phyloP scores from a whole-genome alignment of 768 basidiomycete genomes.

The Suillus cothurnatus region DNA sequence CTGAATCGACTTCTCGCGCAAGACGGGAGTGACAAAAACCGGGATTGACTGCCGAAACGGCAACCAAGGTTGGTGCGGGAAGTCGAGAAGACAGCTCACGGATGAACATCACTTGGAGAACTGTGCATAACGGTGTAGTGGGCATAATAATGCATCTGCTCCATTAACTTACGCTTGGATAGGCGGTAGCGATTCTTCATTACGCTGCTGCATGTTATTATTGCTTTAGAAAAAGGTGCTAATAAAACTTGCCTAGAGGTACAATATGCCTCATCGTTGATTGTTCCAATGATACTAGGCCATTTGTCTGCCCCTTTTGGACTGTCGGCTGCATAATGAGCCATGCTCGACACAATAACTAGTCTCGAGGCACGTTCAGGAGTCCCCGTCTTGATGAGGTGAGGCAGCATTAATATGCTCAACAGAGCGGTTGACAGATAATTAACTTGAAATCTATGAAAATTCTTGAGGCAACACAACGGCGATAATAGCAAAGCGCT shows the following conservation, averaged over 20 bases:
- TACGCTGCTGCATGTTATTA: slow-evolving; percentile 15
- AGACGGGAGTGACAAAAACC: slow-evolving; percentile 39
- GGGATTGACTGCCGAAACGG: slow-evolving; percentile 35
- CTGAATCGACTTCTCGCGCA: slow-evolving; percentile 19
- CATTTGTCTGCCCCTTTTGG: slow-evolving; percentile 16
- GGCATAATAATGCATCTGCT: background rate
- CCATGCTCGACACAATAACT: slow-evolving; percentile 34
- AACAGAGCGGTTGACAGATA: slow-evolving; percentile 38
- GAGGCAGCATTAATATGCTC: slow-evolving; percentile 37
- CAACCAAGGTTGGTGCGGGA: slow-evolving; percentile 27
- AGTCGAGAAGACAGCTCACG: slow-evolving; percentile 37
- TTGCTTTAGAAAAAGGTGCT: background rate
- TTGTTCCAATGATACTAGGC: slow-evolving; percentile 29
- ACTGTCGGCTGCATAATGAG: slow-evolving; percentile 20
- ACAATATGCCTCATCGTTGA: slow-evolving; percentile 32
- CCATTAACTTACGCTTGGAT: slow-evolving; percentile 25
- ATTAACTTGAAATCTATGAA: slow-evolving; percentile 37
- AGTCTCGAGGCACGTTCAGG: slow-evolving; percentile 26
- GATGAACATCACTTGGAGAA: slow-evolving; percentile 38
- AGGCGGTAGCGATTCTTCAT: slow-evolving; percentile 29
- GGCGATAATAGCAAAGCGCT: slow-evolving; percentile 12
- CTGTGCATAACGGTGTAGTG: slow-evolving; percentile 16
- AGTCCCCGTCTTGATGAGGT: slow-evolving; percentile 32
- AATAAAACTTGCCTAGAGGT: slow-evolving; percentile 23
- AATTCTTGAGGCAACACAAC: background rate